These are phyloP conservation scores for Verticillium klebahnii DNA, from an alignment of 2,329 filamentous ascomycete species.

Conservation along the genomic window DNA sequence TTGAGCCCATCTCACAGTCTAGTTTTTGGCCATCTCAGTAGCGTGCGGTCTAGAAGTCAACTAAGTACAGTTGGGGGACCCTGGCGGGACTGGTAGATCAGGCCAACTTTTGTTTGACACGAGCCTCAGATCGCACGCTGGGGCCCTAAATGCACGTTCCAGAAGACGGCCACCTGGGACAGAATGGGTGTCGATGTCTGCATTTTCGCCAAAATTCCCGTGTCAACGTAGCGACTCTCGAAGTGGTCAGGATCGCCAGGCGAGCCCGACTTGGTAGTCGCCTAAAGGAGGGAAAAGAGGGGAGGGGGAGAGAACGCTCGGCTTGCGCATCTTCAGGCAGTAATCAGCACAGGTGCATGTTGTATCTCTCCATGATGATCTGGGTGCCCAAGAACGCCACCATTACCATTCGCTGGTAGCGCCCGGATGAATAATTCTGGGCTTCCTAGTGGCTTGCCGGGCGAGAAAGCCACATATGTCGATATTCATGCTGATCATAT, in stretches of 20 bases:
- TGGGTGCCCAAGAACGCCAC: background rate
- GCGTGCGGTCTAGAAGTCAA: background rate
- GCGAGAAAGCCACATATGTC: background rate
- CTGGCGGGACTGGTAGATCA: background rate
- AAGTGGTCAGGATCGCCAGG: background rate
- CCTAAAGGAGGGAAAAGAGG: too few species aligned
- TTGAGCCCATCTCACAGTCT: background rate
- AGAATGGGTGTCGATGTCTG: background rate
- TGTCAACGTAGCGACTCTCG: background rate
- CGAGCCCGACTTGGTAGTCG: background rate
- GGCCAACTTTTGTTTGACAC: background rate
- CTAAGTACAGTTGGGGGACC: background rate
- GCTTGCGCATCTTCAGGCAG: background rate
- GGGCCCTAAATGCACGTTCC: background rate
- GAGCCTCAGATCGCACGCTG: background rate
- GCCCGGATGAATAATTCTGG: background rate
- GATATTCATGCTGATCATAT: background rate
- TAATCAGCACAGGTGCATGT: background rate
- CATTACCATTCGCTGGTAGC: background rate
- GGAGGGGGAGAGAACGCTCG: background rate
- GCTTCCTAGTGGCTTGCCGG: background rate
- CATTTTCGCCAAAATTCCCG: background rate
- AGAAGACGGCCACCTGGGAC: background rate
- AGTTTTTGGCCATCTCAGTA: background rate
- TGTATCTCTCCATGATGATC: background rate